A percentile compares a stretch with the other conserved stretches of the same genome.
These are phyloP conservation scores for Sphaerobolus stellatus DNA, from an alignment of 1,284 basidiomycete species.

Conservation along the genomic window DNA sequence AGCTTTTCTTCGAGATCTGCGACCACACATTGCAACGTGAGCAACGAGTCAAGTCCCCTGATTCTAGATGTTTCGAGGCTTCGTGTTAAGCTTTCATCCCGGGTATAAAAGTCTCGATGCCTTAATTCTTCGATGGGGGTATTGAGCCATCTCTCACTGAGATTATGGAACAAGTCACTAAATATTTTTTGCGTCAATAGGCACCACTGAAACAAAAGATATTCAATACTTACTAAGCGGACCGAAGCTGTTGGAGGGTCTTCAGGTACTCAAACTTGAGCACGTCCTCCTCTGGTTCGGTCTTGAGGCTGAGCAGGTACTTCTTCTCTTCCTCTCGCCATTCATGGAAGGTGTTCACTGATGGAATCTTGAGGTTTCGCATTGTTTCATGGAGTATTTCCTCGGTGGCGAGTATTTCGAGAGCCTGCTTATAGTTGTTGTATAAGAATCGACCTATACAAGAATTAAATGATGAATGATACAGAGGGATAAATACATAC, in stretches of 20 bases:
- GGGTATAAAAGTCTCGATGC: not conserved
- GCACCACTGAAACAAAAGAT: too few species aligned
- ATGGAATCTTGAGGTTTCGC: not conserved
- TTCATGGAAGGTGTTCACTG: not conserved
- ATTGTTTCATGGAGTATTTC: not conserved
- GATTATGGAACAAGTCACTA: too few species aligned
- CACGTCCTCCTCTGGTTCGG: too few species aligned
- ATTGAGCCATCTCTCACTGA: not conserved
- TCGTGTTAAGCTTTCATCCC: not conserved
- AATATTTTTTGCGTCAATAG: too few species aligned
- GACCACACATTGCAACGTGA: not conserved
- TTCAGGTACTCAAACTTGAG: too few species aligned
- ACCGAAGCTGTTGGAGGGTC: too few species aligned
- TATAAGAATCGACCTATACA: not conserved
- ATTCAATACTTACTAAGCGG: too few species aligned
- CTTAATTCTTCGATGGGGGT: not conserved
- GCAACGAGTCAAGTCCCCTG: not conserved
- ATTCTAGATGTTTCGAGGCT: not conserved
- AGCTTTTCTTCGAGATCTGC: constrained; percentile 2
- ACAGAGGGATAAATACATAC: constrained; percentile 21
- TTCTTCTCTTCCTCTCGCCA: not conserved
- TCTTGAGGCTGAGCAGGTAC: not conserved
- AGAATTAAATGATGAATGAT: not conserved
- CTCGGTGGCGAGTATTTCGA: not conserved
- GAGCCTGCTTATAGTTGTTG: not conserved